Conservation (phyloP, 1,139 yeast species). For the Hemisphaericaspora subhashii region DNA sequence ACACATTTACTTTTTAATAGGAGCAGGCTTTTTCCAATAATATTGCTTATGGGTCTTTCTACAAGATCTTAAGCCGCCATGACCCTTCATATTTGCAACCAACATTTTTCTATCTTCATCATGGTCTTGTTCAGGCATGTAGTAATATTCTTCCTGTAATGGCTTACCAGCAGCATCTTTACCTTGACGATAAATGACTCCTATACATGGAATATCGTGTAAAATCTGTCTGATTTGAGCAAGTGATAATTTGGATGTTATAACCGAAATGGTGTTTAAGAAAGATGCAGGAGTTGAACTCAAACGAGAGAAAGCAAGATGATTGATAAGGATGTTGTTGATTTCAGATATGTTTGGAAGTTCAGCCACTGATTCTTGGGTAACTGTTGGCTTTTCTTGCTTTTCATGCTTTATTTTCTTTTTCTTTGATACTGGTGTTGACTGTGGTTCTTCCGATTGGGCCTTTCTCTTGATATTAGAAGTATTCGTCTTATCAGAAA, state of each 20-base stretch:
- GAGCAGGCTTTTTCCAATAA: slow-evolving; percentile 78
- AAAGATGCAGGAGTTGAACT: slow-evolving; percentile 81
- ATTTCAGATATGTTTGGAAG: slow-evolving; percentile 50
- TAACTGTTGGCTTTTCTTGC: slow-evolving; percentile 8
- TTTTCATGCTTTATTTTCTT: slow-evolving; percentile 10
- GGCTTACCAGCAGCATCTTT: slow-evolving; percentile 97
- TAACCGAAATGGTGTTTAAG: slow-evolving; percentile 59
- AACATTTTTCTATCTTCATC: slow-evolving; percentile 68
- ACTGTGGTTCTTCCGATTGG: slow-evolving; percentile 29
- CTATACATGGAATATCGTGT: slow-evolving; percentile 58
- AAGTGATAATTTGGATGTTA: slow-evolving; percentile 42
- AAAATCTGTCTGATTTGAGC: slow-evolving; percentile 54
- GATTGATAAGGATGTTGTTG: slow-evolving; percentile 70
- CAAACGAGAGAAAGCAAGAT: slow-evolving; percentile 85
- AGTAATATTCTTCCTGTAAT: slow-evolving; percentile 89
- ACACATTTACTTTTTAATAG: slow-evolving; percentile 34
- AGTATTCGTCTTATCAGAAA: slow-evolving; percentile 27
- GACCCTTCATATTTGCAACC: slow-evolving; percentile 78
- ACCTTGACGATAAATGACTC: slow-evolving; percentile 83
- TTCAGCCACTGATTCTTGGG: slow-evolving; percentile 23
- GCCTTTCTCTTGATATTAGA: slow-evolving; percentile 26
- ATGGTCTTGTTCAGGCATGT: slow-evolving; percentile 77
- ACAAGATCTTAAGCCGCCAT: slow-evolving; percentile 80
- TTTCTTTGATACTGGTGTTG: slow-evolving; percentile 17
- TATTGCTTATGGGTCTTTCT: slow-evolving; percentile 93